Base-by-base conservation (phyloP, 331 rosid genomes). In the Phaseolus coccineus region DNA sequence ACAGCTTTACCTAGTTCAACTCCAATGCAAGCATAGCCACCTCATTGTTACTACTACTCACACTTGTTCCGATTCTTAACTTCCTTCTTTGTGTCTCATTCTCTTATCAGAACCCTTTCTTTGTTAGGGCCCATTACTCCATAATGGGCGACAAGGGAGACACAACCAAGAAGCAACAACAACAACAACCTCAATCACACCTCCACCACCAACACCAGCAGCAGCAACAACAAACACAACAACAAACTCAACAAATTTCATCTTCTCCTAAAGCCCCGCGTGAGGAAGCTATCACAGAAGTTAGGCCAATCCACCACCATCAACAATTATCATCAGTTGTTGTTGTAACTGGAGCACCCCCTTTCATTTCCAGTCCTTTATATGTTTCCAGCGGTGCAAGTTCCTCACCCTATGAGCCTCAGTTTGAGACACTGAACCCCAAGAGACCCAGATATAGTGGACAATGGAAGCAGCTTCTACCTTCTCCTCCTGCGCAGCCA, bases 401-500 rank as follows among this genome's bases (percentile, higher is more conserved):
- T 51, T 74, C 93, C 4, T 82, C 87, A 31, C 91, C 90, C 3
- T 91, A 86, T 48, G 95, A 89, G 53, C 84, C 81, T 9, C 83
- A 80, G 10, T 91, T 91, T 62, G 97, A 94, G 76, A 61, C 88
- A 31, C 82, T 77, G 5, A 91, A 89, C 61, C 83, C 98, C 1
- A 96, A 96, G 73, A 82, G 96, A 68, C 82, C 96, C 3, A 83
- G 93, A 71, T 93, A 88, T 61, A 80, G 91, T 0, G 97, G 97
- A 16, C 97, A 91, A 89, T 93, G 99, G 97, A 93, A 91, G 89
- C 84, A 91, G 87, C 84, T 91, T 48, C 85, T 93, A 10, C 97
- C 97, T 0, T 91, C 96, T 0, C 88, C 97, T 4, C 46, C 92
- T 2, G 24, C 90, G 5, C 93, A 88, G 71, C 94, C 72, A 50